These are phyloP conservation scores for Arachis monticola DNA, from an alignment of 331 rosid species.

Conservation along the genomic window DNA sequence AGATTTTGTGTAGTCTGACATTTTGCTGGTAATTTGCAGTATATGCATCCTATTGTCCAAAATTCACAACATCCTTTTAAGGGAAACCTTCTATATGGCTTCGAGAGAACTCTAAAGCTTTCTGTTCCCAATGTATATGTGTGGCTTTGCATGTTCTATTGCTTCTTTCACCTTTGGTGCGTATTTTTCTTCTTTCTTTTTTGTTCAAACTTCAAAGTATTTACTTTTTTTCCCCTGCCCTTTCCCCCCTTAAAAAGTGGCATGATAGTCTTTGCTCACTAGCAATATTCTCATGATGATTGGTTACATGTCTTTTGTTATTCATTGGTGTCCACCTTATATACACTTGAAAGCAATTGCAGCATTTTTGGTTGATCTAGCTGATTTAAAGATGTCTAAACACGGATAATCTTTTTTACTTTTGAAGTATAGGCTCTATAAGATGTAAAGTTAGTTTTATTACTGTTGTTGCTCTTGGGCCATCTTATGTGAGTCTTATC, in stretches of 20 bases:
- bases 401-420: not conserved
- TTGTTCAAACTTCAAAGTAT: not conserved
- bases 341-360: not conserved
- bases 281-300: constrained; percentile 1
- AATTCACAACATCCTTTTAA: constrained; percentile 96
- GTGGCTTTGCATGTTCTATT: constrained; percentile 99
- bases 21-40: constrained; percentile 59
- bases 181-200: constrained; percentile 34
- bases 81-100: constrained; percentile 81
- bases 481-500: not conserved
- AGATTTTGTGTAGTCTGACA: constrained; percentile 38
- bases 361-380: constrained; percentile 5
- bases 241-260: not conserved
- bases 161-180: constrained; percentile 96
- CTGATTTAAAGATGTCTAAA: constrained; percentile 12
- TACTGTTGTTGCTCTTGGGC: not conserved
- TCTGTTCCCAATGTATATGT: constrained; percentile 96
- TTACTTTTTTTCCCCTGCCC: not conserved
- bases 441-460: constrained; percentile 8
- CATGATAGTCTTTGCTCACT: constrained; percentile 6
- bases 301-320: constrained; percentile 7
- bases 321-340: constrained; percentile 30
- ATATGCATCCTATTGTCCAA: constrained; percentile 90
- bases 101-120: constrained; percentile 95
- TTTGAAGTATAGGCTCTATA: not conserved